A percentile compares a stretch with the other conserved stretches of the same genome.
phyloP scores from a whole-genome alignment of 495 filamentous ascomycete species.

The Daldinia vernicosa region DNA sequence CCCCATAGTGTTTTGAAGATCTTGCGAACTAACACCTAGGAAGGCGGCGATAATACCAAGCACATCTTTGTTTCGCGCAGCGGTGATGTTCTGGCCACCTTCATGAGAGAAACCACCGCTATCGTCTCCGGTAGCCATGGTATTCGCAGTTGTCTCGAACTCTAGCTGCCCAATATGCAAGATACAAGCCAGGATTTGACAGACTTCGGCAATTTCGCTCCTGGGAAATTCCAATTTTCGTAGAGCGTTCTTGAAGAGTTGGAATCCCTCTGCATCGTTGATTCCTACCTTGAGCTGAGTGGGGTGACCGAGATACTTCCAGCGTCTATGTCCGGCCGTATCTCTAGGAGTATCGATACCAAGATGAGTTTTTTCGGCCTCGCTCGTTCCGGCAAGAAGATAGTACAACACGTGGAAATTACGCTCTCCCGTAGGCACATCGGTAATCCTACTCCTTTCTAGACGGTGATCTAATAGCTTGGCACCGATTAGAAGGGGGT shows the following conservation, averaged over 20 bases:
- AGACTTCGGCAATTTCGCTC: conserved; percentile 94
- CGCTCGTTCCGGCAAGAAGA: conserved; percentile 88
- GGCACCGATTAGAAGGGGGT: conserved; percentile 86
- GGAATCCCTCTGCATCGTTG: conserved; percentile 94
- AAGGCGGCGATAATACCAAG: conserved; percentile 88
- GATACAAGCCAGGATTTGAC: conserved; percentile 89
- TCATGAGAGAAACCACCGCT: conserved; percentile 97
- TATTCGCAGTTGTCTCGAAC: conserved; percentile 81
- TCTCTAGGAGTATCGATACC: conserved; percentile 73
- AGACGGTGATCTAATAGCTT: conserved; percentile 93
- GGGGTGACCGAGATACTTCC: conserved; percentile 95
- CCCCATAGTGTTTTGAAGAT: conserved; percentile 86
- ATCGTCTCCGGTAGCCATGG: conserved; percentile 81
- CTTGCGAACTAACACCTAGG: conserved; percentile 79
- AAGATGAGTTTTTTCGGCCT: conserved; percentile 87
- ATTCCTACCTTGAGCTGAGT: conserved; percentile 96
- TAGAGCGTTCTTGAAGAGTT: conserved; percentile 95
- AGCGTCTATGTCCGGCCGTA: conserved; percentile 74
- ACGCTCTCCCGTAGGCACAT: conserved; percentile 92
- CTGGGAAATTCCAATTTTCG: conserved; percentile 93
- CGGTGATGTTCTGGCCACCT: conserved; percentile 83
- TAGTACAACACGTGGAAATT: conserved; percentile 98
- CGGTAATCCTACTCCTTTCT: conserved; percentile 87
- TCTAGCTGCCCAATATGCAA: conserved; percentile 96
- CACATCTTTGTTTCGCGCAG: conserved; percentile 93